phyloP scores from a whole-genome alignment of 805 yeast species.

The Starmerella geochares region DNA sequence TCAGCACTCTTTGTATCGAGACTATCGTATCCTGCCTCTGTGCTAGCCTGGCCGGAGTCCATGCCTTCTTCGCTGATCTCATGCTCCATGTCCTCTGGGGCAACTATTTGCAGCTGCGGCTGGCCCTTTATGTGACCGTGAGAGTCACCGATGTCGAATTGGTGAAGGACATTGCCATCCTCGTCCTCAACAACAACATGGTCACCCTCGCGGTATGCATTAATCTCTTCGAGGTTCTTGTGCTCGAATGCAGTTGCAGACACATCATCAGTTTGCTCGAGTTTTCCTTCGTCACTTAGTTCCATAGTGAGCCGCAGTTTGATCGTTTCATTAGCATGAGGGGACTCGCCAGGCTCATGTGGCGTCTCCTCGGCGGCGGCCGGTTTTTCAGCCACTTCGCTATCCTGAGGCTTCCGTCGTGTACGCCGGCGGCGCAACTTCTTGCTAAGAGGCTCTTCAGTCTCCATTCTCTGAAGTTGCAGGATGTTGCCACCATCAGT shows the following conservation, averaged over 20 bases:
- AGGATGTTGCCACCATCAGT: conserved; percentile 67
- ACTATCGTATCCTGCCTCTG: neutral
- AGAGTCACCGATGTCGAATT: conserved; percentile 34
- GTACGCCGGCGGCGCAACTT: conserved; percentile 5
- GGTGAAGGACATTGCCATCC: conserved; percentile 68
- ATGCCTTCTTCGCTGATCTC: neutral
- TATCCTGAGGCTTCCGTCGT: neutral
- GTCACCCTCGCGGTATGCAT: conserved; percentile 60
- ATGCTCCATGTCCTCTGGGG: conserved; percentile 12
- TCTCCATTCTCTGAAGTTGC: conserved; percentile 75
- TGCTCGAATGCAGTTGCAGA: conserved; percentile 23
- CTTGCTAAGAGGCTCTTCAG: conserved; percentile 36
- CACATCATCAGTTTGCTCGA: conserved; percentile 20
- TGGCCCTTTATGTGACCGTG: conserved; percentile 16
- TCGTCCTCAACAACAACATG: conserved; percentile 68
- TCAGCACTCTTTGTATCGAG: neutral
- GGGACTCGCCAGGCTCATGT: neutral
- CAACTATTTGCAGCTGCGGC: conserved; percentile 20
- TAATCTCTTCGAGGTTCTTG: conserved; percentile 25
- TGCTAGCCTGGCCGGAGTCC: neutral
- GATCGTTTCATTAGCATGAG: conserved; percentile 7
- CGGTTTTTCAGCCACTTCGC: neutral
- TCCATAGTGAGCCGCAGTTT: conserved; percentile 19
- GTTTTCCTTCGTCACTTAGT: conserved; percentile 15
- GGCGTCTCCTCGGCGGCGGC: neutral